phyloP scores from a whole-genome alignment of 2,329 filamentous ascomycete genomes.

The Hypomyces rosellus region DNA sequence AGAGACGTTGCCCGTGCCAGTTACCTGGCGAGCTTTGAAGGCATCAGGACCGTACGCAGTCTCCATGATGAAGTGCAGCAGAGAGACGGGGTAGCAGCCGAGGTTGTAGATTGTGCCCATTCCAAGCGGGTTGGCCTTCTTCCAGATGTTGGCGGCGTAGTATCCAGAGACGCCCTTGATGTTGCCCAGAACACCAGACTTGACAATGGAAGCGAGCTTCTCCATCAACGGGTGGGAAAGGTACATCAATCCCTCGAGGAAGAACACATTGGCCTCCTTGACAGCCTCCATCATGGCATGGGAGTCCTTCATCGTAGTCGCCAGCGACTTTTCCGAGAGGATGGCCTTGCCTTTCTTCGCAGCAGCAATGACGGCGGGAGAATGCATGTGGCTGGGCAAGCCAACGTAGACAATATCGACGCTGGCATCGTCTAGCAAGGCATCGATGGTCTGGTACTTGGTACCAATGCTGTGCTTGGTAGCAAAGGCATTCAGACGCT shows the following conservation, averaged over 20 bases:
- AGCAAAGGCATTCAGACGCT: slow-evolving; percentile 20
- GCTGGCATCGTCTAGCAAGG: slow-evolving; percentile 17
- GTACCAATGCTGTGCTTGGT: slow-evolving; percentile 18
- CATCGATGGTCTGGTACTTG: slow-evolving; percentile 16
- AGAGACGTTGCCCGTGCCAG: slow-evolving; percentile 18
- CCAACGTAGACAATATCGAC: slow-evolving; percentile 23
- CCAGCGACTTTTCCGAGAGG: slow-evolving; percentile 22
- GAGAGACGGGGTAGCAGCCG: slow-evolving; percentile 23
- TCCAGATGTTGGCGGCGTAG: slow-evolving; percentile 23
- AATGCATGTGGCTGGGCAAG: slow-evolving; percentile 21
- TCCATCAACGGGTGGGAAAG: slow-evolving; percentile 21
- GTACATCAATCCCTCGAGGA: slow-evolving; percentile 24
- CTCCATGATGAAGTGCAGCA: slow-evolving; percentile 21
- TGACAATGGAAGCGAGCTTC: slow-evolving; percentile 17
- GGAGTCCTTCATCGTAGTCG: slow-evolving; percentile 21
- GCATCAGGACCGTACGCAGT: slow-evolving; percentile 16
- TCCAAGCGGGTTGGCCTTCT: slow-evolving; percentile 21
- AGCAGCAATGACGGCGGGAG: slow-evolving; percentile 19
- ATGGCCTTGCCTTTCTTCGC: slow-evolving; percentile 19
- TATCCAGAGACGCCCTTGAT: slow-evolving; percentile 19
- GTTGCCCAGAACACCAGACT: slow-evolving; percentile 16
- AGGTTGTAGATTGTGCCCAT: slow-evolving; percentile 25
- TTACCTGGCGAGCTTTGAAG: slow-evolving; percentile 15
- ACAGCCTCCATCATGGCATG: slow-evolving; percentile 18
- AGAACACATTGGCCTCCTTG: slow-evolving; percentile 17